Evolutionary conservation across 1,284 basidiomycete genomes (phyloP), one percentile per base, ranked within the genome.

Genomic region (Schizopora paradoxa): DNA sequence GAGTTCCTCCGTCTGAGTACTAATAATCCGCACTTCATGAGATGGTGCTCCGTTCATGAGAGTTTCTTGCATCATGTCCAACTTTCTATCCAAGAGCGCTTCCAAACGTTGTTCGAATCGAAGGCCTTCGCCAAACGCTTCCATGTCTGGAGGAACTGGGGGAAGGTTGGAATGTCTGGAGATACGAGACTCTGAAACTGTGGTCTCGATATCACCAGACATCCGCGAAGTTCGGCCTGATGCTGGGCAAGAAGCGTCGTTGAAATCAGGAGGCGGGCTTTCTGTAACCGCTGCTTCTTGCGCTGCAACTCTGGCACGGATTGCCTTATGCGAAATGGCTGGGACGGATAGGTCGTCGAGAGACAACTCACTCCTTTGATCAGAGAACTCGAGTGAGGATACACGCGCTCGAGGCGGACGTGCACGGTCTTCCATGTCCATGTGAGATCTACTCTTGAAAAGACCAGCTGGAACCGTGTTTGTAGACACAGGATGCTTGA

Each of bases 391-490:
- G 43, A 76, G 73, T 11, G 86, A 87, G 59, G 76, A 70, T 48
- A 86, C 70, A 31, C 85, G 70, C n/a, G 85, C 86, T 29, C 85
- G 81, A 39, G 70, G 68, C 33, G 76, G 69, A 43, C 84, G 74
- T 2, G 81, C 80, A 35, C 80, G 71, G 50, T 85, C 83, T 42
- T 87, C 76, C 13, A 49, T 49, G 38, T 65, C 65, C 29, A 65
- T 69, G 53, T 70, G 76, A 21, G 74, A 78, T 43, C 87, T 68
- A 8, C 85, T 82, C 65, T 89, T 89, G 74, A 90, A 90, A 47
- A 89, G 58, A 3, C 85, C 86, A 32, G 87, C 87, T 18, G 86
- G 87, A 11, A 89, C 82, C 13, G 84, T 89, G 56, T 85, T 86
- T 19, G 68, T 77, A 11, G 80, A 78, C 2, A 79, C 66, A 22